A percentile compares a stretch with the other conserved stretches of the same genome.
Conservation (phyloP, 306 rosid genomes). For the Malus asiatica region DNA sequence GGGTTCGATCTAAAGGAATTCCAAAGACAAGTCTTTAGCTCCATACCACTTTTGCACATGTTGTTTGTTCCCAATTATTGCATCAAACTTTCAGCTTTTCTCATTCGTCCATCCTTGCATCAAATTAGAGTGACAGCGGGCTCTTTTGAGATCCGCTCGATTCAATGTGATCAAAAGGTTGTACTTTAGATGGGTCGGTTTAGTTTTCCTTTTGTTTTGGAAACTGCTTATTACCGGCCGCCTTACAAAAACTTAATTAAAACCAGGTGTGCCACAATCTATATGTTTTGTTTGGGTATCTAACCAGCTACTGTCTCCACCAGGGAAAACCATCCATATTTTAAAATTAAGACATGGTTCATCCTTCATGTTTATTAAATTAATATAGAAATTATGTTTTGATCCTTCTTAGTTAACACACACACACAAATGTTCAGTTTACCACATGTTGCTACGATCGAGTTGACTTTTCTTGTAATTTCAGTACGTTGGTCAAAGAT, state of each 20-base stretch:
- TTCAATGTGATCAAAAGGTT: too few species aligned
- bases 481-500: not conserved
- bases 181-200: too few species aligned
- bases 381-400: too few species aligned
- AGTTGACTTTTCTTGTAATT: not conserved
- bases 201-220: too few species aligned
- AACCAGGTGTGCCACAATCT: not conserved
- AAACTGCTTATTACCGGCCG: too few species aligned
- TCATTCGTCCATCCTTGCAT: not conserved
- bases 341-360: not conserved
- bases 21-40: not conserved
- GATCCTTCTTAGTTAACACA: too few species aligned
- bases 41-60: slow-evolving; percentile 18
- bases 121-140: not conserved
- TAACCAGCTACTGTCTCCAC: not conserved
- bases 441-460: not conserved
- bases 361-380: not conserved
- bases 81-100: not conserved
- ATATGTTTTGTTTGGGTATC: not conserved
- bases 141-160: too few species aligned
- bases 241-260: not conserved
- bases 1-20: not conserved
- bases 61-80: slow-evolving; percentile 14
- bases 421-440: not conserved
- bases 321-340: not conserved